Base-by-base conservation (phyloP, 2,329 filamentous ascomycete genomes). In the Mariannaea sp. region DNA sequence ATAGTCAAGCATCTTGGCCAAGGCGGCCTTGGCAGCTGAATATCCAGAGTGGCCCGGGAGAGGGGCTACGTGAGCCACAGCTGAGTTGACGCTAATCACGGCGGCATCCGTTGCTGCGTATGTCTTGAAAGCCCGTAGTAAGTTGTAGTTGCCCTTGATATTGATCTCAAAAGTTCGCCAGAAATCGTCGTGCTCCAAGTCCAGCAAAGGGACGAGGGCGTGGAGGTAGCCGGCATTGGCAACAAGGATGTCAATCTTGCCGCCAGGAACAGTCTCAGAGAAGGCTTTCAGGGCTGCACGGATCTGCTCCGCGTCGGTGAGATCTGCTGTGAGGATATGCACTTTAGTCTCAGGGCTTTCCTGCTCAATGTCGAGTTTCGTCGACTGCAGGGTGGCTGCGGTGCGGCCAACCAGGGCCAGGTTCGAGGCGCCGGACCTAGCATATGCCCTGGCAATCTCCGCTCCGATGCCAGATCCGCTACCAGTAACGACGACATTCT, bases 401-500 rank as follows among this genome's bases (percentile, higher is more conserved):
- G 22, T 24, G 22, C 77, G 72, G 4, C 72, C 75, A 0, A 74
- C 38, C 26, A 81, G 68, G 16, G 71, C 64, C 9, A 79, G 59
- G 0, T 65, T 67, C 2, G 59, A 40, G 1, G 74, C 72, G 0
- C 69, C 69, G 0, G 78, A 78, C 6, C 62, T 57, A 3, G 73
- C 68, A 55, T 79, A 89, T 20, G 84, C 74, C 38, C 78, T 76
- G 1, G 85, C 85, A 7, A 86, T 80, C 1, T 84, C 82, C 53
- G 82, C 80, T 1, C 86, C 85, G 26, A 89, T 82, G 13, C 86
- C 84, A 0, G 78, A 79, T 1, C 81, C 80, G 3, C 80, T 85
- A 39, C 86, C 86, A 1, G 84, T 87, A 63, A 89, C 84, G 13
- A 89, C 73, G 6, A 86, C 80, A 8, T 77, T 82, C 22, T 69